These are phyloP conservation scores for Kazachstania sp. DNA, from an alignment of 1,139 yeast species.

Conservation along the genomic window DNA sequence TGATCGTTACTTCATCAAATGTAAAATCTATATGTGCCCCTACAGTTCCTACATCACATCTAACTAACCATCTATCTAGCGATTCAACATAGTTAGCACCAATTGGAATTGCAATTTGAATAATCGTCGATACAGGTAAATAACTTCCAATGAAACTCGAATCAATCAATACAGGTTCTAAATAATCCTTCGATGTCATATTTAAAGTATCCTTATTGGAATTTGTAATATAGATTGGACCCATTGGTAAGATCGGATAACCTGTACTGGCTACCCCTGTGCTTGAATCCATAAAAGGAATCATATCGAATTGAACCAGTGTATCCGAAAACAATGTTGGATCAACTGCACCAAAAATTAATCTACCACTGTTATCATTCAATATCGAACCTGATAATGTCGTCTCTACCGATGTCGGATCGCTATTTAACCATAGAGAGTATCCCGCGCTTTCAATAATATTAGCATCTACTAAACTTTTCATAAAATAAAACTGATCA, in stretches of 20 bases:
- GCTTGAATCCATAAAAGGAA: slow-evolving; percentile 36
- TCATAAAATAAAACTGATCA: slow-evolving; percentile 38
- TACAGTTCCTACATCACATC: slow-evolving; percentile 45
- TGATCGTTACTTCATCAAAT: slow-evolving; percentile 46
- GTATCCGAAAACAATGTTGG: slow-evolving; percentile 39
- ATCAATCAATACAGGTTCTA: slow-evolving; percentile 55
- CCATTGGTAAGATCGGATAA: slow-evolving; percentile 52
- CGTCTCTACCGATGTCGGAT: slow-evolving; percentile 8
- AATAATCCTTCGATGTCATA: slow-evolving; percentile 29
- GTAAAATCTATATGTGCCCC: slow-evolving; percentile 49
- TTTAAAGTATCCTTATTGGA: slow-evolving; percentile 36
- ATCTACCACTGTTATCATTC: slow-evolving; percentile 28
- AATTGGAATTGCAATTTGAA: slow-evolving; percentile 63
- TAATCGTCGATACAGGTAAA: slow-evolving; percentile 51
- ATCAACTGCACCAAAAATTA: slow-evolving; percentile 57
- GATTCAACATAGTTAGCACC: slow-evolving; percentile 56
- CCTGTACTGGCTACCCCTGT: slow-evolving; percentile 28
- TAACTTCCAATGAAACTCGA: slow-evolving; percentile 45
- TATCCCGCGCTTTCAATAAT: slow-evolving; percentile 43
- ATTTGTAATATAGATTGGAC: slow-evolving; percentile 43
- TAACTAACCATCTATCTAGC: slow-evolving; percentile 54
- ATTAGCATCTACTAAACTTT: slow-evolving; percentile 30
- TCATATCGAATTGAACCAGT: slow-evolving; percentile 40
- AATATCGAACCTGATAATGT: background rate
- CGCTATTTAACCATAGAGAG: slow-evolving; percentile 43